These are phyloP conservation scores for Neoascochyta sp. DNA, from an alignment of 2,329 filamentous ascomycete genomes.

Conservation along the genomic window DNA sequence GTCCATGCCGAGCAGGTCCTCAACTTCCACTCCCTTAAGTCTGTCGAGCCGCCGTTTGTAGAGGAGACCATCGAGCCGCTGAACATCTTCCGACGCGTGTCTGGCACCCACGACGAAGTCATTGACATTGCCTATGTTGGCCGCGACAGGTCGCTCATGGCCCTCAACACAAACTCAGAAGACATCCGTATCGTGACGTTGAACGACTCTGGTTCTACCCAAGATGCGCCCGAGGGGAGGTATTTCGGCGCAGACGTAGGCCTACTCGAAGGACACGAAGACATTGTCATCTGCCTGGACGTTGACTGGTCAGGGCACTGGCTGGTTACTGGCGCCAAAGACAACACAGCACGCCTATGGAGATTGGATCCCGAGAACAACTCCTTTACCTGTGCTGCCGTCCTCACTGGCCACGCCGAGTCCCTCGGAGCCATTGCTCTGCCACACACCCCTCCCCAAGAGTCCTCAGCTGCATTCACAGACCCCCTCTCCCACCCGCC, in stretches of 20 bases:
- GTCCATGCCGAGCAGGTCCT: conserved; percentile 89
- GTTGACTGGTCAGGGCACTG: conserved; percentile 96
- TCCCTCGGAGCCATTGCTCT: conserved; percentile 87
- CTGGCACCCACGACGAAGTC: conserved; percentile 95
- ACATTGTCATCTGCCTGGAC: conserved; percentile 93
- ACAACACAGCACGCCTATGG: conserved; percentile 92
- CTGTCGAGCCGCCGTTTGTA: conserved; percentile 40
- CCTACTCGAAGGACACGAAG: conserved; percentile 82
- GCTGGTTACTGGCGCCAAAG: conserved; percentile 94
- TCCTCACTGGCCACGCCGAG: conserved; percentile 88
- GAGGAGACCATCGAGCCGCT: conserved; percentile 54
- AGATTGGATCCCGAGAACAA: conserved; percentile 71
- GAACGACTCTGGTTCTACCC: conserved; percentile 26
- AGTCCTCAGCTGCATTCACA: conserved; percentile 65
- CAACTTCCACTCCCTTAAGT: conserved; percentile 61
- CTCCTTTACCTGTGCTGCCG: conserved; percentile 74
- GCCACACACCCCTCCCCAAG: conserved; percentile 64
- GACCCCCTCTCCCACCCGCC: conserved; percentile 78
- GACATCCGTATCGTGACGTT: conserved; percentile 85
- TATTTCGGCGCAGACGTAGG: conserved; percentile 91
- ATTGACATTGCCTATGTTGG: conserved; percentile 90
- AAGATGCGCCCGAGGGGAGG: conserved; percentile 34
- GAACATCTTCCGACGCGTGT: conserved; percentile 70
- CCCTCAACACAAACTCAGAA: conserved; percentile 91
- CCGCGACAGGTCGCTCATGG: conserved; percentile 74